phyloP scores from a whole-genome alignment of 1,139 yeast genomes.

The Pichia sp. region DNA sequence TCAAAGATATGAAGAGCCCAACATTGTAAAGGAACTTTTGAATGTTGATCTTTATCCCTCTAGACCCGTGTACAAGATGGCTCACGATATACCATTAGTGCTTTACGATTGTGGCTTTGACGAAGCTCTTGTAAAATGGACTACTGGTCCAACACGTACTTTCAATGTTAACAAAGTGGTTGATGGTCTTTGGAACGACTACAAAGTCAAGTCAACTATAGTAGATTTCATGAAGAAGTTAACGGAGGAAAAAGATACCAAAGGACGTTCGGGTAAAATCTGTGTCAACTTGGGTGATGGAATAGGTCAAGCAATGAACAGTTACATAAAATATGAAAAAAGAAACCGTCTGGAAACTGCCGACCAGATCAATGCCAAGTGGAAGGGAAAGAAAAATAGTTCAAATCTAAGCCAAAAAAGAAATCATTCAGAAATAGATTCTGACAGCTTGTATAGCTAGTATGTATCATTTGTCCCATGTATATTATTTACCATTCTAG shows the following conservation, averaged over 20 bases:
- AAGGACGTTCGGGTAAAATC: slow-evolving; percentile 28
- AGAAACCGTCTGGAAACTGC: slow-evolving; percentile 46
- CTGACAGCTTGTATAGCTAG: neutral
- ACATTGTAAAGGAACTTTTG: slow-evolving; percentile 53
- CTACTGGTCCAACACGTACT: slow-evolving; percentile 19
- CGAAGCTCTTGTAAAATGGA: slow-evolving; percentile 60
- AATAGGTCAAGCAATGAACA: slow-evolving; percentile 50
- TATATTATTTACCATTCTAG: too few species aligned
- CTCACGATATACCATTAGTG: slow-evolving; percentile 85
- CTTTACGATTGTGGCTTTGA: slow-evolving; percentile 82
- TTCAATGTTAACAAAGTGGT: slow-evolving; percentile 24
- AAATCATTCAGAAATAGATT: neutral
- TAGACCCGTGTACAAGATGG: slow-evolving; percentile 85
- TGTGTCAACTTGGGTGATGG: slow-evolving; percentile 66
- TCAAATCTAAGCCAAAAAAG: slow-evolving; percentile 6
- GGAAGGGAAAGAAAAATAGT: slow-evolving; percentile 33
- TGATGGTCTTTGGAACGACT: slow-evolving; percentile 33
- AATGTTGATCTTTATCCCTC: slow-evolving; percentile 56
- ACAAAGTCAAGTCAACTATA: slow-evolving; percentile 35
- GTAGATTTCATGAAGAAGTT: slow-evolving; percentile 34
- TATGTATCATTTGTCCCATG: too few species aligned
- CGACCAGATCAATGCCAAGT: slow-evolving; percentile 64
- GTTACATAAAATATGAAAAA: slow-evolving; percentile 54
- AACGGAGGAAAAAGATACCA: slow-evolving; percentile 29
- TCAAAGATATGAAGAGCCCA: slow-evolving; percentile 63